phyloP scores from a whole-genome alignment of 1,284 basidiomycete species.

The Gastroboletus turbinatus region DNA sequence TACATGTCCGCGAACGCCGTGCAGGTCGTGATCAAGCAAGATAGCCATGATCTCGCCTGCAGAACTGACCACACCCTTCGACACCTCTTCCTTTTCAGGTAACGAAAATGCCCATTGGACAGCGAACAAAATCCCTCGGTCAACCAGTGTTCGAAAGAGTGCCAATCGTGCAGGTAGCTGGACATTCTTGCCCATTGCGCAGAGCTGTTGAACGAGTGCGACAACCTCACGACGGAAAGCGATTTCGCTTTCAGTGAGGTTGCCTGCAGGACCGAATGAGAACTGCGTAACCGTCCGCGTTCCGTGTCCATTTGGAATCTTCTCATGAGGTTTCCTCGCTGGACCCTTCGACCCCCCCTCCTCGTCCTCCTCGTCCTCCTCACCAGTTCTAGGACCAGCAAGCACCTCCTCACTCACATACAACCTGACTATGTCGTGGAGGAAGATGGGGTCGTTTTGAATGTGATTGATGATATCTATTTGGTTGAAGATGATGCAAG shows the following conservation, averaged over 20 bases:
- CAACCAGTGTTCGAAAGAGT: slow-evolving; percentile 89
- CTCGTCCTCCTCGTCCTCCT: slow-evolving; percentile 32
- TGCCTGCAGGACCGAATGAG: slow-evolving; percentile 51
- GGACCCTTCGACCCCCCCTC: slow-evolving; percentile 24
- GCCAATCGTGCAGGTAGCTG: slow-evolving; percentile 85
- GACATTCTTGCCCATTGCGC: slow-evolving; percentile 94
- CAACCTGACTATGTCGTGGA: slow-evolving; percentile 76
- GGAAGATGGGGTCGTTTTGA: slow-evolving; percentile 74
- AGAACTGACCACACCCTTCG: slow-evolving; percentile 61
- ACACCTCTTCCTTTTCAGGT: slow-evolving; percentile 46
- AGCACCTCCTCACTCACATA: slow-evolving; percentile 73
- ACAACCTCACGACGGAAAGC: slow-evolving; percentile 71
- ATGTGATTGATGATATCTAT: slow-evolving; percentile 95
- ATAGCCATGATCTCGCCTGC: slow-evolving; percentile 87
- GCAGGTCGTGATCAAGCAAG: slow-evolving; percentile 90
- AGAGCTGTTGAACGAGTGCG: slow-evolving; percentile 88
- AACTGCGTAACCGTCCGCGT: slow-evolving; percentile 36
- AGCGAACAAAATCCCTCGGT: slow-evolving; percentile 86
- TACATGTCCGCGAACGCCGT: slow-evolving; percentile 82
- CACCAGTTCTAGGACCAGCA: slow-evolving; percentile 31
- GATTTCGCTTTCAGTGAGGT: slow-evolving; percentile 50
- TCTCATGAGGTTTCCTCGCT: slow-evolving; percentile 34
- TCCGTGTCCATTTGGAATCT: slow-evolving; percentile 28
- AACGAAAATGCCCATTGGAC: slow-evolving; percentile 85
- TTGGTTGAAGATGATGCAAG: slow-evolving; percentile 98